Percentiles rank a stretch among this genome's conserved stretches.
These are phyloP conservation scores for Lactarius indigo DNA, from an alignment of 768 basidiomycete species.

Conservation along the genomic window DNA sequence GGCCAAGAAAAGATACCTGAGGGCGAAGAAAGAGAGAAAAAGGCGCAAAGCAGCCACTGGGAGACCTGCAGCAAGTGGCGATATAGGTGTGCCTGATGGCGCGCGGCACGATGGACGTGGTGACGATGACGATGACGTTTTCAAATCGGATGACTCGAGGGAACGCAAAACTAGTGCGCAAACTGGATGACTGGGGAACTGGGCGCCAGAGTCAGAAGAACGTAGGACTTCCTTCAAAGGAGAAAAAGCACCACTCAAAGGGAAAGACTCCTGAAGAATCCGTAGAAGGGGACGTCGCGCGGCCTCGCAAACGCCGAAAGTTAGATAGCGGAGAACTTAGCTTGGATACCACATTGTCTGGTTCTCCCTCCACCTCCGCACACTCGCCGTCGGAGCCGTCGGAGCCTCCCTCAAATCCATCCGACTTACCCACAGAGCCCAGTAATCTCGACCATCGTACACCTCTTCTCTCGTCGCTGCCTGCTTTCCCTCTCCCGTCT, in stretches of 20 bases:
- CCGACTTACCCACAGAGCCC: conserved; percentile 5
- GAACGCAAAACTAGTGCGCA: background rate
- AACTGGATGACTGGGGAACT: too few relatives aligned
- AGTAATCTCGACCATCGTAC: background rate
- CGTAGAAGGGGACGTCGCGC: background rate
- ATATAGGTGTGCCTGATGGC: conserved; percentile 27
- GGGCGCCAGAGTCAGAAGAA: too few relatives aligned
- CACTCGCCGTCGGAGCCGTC: background rate
- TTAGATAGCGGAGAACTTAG: background rate
- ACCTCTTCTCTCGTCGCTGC: conserved; percentile 43
- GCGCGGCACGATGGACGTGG: conserved; percentile 18
- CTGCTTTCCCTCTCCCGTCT: conserved; percentile 65
- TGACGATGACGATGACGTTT: background rate
- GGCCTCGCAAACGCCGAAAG: conserved; percentile 43
- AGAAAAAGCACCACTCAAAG: conserved; percentile 13
- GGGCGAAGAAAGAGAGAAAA: conserved; percentile 64
- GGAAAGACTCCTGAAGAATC: conserved; percentile 9
- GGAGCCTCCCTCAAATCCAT: background rate
- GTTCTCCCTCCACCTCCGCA: background rate
- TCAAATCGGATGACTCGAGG: background rate
- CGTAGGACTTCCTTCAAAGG: background rate
- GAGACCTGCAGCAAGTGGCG: conserved; percentile 25
- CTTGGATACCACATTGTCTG: too few relatives aligned
- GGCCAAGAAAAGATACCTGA: conserved; percentile 69
- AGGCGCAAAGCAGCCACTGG: conserved; percentile 43